Base-by-base conservation (phyloP, 345 rosid genomes). In the Turritis glabra region DNA sequence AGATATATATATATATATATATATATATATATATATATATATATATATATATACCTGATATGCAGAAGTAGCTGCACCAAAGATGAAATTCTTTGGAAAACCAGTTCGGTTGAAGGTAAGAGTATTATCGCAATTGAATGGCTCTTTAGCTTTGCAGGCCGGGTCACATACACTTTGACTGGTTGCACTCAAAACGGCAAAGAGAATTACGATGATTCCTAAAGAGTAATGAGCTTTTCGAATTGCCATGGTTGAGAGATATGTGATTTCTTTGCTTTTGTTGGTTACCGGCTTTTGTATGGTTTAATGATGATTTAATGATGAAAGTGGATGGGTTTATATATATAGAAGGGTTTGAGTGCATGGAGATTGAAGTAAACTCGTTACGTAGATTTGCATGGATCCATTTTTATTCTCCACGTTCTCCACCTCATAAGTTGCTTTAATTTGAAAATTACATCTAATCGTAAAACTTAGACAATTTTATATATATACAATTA, bases 31-130 rank as follows among this genome's bases (percentile, higher is more conserved):
- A n/a, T n/a, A n/a, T n/a, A n/a, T n/a, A n/a, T n/a, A n/a, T n/a
- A n/a, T n/a, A n/a, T n/a, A n/a, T n/a, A n/a, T n/a, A n/a, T n/a
- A n/a, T n/a, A n/a, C n/a, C n/a, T n/a, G n/a, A 6, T 59, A 47
- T 3, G 76, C 59, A 17, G 76, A 72, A 59, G 76, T 72, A 19
- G 76, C 23, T 7, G 51, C 76, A 47, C 76, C 62, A 13, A 72
- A 72, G 10, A 7, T 44, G 11, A 58, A 70, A n/a, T 58, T 33
- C 2, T 58, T 30, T 10, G 56, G 58, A 9, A 70, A 70, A 12
- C 25, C 47, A 43, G 17, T 46, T 15, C 74, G 57, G 18, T 70
- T 70, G 29, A 70, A 71, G 2, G 58, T 15, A 46, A 32, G 58
- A 0, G 30, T 44, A 47, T 33, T 19, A 32, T 71, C 26, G 33